Base-by-base conservation (phyloP, 2,329 filamentous ascomycete species). In the Diaporthe destruens region DNA sequence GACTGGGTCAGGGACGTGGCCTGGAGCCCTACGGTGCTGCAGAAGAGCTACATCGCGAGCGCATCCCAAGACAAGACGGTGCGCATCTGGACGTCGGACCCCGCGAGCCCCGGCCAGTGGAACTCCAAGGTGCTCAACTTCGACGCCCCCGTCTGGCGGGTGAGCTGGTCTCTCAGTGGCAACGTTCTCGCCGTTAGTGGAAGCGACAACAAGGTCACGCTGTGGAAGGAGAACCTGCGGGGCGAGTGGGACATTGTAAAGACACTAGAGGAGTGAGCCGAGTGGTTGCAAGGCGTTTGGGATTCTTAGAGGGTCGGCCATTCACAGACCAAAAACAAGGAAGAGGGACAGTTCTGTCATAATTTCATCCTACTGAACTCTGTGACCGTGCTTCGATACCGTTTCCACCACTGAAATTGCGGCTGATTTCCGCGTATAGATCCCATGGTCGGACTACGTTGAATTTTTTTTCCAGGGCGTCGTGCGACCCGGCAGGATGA, bases 1-100 rank as follows among this genome's bases (percentile, higher is more conserved):
- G 96, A 98, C 85, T 99, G 96, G 96, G 96, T 99, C 71, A 92
- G 96, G 75, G 96, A 99, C 82, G 96, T 99, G 16, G 94, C 96
- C 18, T 99, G 96, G 96, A 96, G 93, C 65, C 96, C 96, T 14
- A 98, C 95, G 32, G 94, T 98, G 71, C 88, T 99, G 73, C 94
- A 95, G 79, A 98, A 98, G 88, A 94, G 92, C 72, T 99, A 99
- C 85, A 98, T 99, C 80, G 96, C 96, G 39, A 96, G 93, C 63
- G 96, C 96, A 14, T 95, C 93, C 69, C 95, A 98, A 85, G 96
- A 99, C 83, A 97, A 97, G 88, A 98, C 95, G 11, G 96, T 98
- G 75, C 91, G 95, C 77, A 98, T 99, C 84, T 99, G 96, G 96
- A 98, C 96, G 12, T 92, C 89, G 36, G 92, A 94, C 78, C 84